These are phyloP conservation scores for Fistulinella prunicolor DNA, from an alignment of 768 basidiomycete genomes.

Conservation along the genomic window DNA sequence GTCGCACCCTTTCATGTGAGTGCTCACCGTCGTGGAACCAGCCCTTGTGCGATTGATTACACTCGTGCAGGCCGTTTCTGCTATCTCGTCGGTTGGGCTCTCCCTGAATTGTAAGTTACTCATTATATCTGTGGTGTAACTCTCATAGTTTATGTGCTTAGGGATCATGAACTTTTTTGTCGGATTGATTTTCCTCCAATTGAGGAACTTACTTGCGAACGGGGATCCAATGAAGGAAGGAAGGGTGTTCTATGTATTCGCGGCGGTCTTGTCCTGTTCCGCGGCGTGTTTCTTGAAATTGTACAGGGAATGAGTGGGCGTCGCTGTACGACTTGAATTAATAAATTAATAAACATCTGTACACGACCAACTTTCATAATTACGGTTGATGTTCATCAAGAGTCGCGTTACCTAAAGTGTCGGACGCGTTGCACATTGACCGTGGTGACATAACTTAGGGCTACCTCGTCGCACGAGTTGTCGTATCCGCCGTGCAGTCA, in stretches of 20 bases:
- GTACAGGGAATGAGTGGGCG: too few species aligned
- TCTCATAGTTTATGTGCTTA: slow-evolving; percentile 25
- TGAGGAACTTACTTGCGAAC: slow-evolving; percentile 70
- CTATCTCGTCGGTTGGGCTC: slow-evolving; percentile 71
- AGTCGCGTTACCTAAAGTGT: slow-evolving; percentile 21
- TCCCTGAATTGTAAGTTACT: slow-evolving; percentile 61
- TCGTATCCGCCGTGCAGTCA: slow-evolving; percentile 10
- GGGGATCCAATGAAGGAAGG: slow-evolving; percentile 65
- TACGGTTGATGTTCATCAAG: too few species aligned
- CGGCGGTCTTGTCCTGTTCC: slow-evolving; percentile 43
- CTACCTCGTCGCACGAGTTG: slow-evolving; percentile 1
- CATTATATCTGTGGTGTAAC: neutral
- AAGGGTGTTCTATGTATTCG: slow-evolving; percentile 88
- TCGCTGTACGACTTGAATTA: too few species aligned
- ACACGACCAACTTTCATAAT: too few species aligned
- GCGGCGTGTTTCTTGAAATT: slow-evolving; percentile 23
- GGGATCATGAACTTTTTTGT: slow-evolving; percentile 87
- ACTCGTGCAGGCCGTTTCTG: slow-evolving; percentile 63
- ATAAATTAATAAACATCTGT: too few species aligned
- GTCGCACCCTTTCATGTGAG: slow-evolving; percentile 77
- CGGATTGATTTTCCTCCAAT: slow-evolving; percentile 79
- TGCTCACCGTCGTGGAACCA: slow-evolving; percentile 8
- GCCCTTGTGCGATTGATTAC: neutral
- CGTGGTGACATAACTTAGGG: too few species aligned
- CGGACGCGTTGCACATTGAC: neutral